These are phyloP conservation scores for Leptographium wingfieldii DNA, from an alignment of 2,329 filamentous ascomycete species.

Conservation along the genomic window DNA sequence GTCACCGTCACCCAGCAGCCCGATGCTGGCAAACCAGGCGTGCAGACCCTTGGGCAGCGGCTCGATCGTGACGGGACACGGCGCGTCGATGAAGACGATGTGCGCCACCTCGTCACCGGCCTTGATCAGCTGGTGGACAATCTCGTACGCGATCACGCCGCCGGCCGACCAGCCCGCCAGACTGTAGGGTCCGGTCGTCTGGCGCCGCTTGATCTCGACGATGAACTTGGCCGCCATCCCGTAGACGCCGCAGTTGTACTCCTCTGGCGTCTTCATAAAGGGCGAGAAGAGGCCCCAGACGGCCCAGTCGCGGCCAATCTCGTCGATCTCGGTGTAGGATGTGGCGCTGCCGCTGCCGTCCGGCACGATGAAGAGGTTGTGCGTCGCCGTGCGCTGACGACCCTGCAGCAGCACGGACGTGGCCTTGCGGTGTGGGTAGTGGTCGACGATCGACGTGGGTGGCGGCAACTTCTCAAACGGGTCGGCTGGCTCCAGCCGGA, in stretches of 20 bases:
- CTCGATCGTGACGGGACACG: constrained; percentile 55
- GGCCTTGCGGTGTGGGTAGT: constrained; percentile 38
- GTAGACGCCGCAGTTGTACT: constrained; percentile 53
- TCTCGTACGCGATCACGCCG: constrained; percentile 59
- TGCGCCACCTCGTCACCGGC: constrained; percentile 44
- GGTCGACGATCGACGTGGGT: constrained; percentile 25
- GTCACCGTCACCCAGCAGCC: constrained; percentile 52
- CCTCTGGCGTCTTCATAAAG: constrained; percentile 56
- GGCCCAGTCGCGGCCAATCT: constrained; percentile 31
- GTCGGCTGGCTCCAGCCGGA: constrained; percentile 15
- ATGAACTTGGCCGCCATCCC: constrained; percentile 54
- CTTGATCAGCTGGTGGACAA: constrained; percentile 45
- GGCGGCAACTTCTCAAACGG: constrained; percentile 32
- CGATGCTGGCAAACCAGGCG: constrained; percentile 60
- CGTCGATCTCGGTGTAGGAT: constrained; percentile 51
- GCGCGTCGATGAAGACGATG: constrained; percentile 53
- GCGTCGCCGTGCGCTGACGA: constrained; percentile 32
- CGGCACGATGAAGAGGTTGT: constrained; percentile 40
- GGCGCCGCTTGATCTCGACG: constrained; percentile 56
- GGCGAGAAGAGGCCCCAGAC: constrained; percentile 53
- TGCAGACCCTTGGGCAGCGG: constrained; percentile 51
- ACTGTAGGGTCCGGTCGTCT: constrained; percentile 54
- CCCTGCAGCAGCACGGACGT: constrained; percentile 36
- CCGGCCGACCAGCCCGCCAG: constrained; percentile 68
- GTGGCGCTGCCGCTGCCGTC: constrained; percentile 49